Percentiles rank a stretch among this genome's conserved stretches.
Evolutionary conservation across 768 basidiomycete genomes (phyloP).

Genomic region (Tricholoma sp.): DNA sequence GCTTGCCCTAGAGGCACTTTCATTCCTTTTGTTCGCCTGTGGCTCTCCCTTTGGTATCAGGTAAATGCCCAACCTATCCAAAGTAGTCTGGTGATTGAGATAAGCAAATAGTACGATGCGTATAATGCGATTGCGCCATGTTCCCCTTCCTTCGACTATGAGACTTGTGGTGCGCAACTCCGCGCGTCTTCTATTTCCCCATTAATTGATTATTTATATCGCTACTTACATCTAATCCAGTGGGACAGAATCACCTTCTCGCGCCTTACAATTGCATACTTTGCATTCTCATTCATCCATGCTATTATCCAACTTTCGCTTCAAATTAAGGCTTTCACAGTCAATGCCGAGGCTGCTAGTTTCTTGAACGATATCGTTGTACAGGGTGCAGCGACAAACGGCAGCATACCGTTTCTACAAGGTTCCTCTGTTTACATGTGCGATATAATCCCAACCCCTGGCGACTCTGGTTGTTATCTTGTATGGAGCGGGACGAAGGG

Average conservation of each 20-base stretch:
- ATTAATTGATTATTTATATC: constrained; percentile 1
- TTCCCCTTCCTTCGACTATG: constrained; percentile 29
- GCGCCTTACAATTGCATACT: constrained; percentile 58
- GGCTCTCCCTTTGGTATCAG: background rate
- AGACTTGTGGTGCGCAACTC: constrained; percentile 42
- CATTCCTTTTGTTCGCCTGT: constrained; percentile 17
- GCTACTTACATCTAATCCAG: constrained; percentile 33
- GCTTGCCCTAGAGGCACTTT: constrained; percentile 41
- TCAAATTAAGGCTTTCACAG: constrained; percentile 61
- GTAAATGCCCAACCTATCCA: background rate
- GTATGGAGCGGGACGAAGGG: constrained; percentile 47
- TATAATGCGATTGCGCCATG: constrained; percentile 24
- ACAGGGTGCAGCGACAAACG: constrained; percentile 42
- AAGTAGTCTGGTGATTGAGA: background rate
- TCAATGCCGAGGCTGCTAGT: constrained; percentile 53
- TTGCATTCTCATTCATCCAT: constrained; percentile 61
- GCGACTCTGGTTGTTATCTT: constrained; percentile 39
- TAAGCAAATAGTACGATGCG: constrained; percentile 15
- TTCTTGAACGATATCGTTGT: constrained; percentile 47
- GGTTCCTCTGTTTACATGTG: constrained; percentile 53
- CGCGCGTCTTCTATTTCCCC: background rate
- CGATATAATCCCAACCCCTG: constrained; percentile 42
- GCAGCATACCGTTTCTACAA: constrained; percentile 48
- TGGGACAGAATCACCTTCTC: constrained; percentile 71
- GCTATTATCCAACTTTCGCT: constrained; percentile 64